Evolutionary conservation across 2,329 filamentous ascomycete genomes (phyloP), one percentile per base, ranked within the genome.

Genomic region (Aspergillus sp.): DNA sequence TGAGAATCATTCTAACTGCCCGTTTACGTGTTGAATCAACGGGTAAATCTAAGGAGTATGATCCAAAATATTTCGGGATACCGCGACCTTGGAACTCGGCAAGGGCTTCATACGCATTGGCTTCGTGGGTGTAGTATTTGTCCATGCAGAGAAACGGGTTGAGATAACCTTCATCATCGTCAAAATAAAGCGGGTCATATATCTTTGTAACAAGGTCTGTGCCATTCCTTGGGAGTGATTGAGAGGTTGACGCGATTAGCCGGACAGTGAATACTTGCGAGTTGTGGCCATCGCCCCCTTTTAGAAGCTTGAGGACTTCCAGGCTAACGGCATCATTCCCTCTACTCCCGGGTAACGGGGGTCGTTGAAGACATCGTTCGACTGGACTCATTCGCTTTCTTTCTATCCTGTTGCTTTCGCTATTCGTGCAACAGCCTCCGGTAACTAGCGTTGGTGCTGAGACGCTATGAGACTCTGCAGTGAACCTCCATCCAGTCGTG

Each of bases 91-190:
- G 65, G 23, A 70, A 30, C 3, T 67, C 58, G 38, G n/a, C 13
- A 38, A 69, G 63, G 13, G 6, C 21, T 7, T 12, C 54, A 54
- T 69, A 70, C 25, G 61, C 58, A 55, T 60, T 55, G 6, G 53
- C 63, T 48, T 72, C 67, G 32, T 69, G 63, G 8, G 67, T 69
- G 58, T 70, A 70, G 57, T 67, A 55, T n/a, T 64, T 53, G 55
- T 70, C 65, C 48, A 67, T 59, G 54, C 61, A 67, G 30, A 59
- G 53, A 38, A 70, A 70, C n/a, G 65, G 69, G 47, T 70, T 62
- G 36, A 67, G 30, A 58, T 55, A 60, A 5, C 64, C 64, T 9
- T 61, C 55, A 0, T 69, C 65, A 55, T 70, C 63, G 28, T 66
- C 32, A 36, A 67, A 61, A 48, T 69, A 69, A 39, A 68, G 63